Evolutionary conservation across 352 stramenopile genomes (phyloP), one percentile per base, ranked within the genome.

Genomic region (Peronospora destructor): DNA sequence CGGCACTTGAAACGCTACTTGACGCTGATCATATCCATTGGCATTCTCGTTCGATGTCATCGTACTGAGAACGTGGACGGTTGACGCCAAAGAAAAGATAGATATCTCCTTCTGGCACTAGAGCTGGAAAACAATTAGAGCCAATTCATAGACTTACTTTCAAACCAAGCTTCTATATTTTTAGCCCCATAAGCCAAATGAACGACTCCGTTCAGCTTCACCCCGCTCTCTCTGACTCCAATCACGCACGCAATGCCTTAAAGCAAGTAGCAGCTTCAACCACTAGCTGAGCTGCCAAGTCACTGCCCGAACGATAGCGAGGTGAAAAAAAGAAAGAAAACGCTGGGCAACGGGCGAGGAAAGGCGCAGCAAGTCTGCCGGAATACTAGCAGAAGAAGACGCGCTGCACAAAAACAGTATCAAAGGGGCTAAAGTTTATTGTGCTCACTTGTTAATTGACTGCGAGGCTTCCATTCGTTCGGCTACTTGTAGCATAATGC

Each of bases 281-380:
- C 6, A 1, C 26, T 3, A 21, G 19, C 19, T 3, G 19, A 21
- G 19, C 3, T 21, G 19, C 32, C 14, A 46, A 44, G 40, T 8
- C 29, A 11, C 21, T 30, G 7, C 16, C 23, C 17, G 5, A 40
- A 44, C 35, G 33, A 44, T 35, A 53, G 49, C 14, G 25, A 19
- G 19, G 32, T 17, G 32, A 9, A 52, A 64, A 57, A 48, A 45
- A 33, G 26, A 30, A 30, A 56, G 7, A 56, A 69, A 69, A 54
- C 26, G 46, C 38, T 19, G 28, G 39, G 57, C 51, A 66, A 66
- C 52, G 40, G 47, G 59, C 47, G 53, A 36, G 61, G 61, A 69
- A 66, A 66, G 61, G 57, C 61, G 49, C 42, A 30, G 40, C 23
- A 53, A 61, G 29, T 35, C 12, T 30, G 33, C 26, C 49, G 50